Percentiles rank a stretch among this genome's conserved stretches.
Conservation (phyloP, 2,329 filamentous ascomycete genomes). For the Xylariales sp. region DNA sequence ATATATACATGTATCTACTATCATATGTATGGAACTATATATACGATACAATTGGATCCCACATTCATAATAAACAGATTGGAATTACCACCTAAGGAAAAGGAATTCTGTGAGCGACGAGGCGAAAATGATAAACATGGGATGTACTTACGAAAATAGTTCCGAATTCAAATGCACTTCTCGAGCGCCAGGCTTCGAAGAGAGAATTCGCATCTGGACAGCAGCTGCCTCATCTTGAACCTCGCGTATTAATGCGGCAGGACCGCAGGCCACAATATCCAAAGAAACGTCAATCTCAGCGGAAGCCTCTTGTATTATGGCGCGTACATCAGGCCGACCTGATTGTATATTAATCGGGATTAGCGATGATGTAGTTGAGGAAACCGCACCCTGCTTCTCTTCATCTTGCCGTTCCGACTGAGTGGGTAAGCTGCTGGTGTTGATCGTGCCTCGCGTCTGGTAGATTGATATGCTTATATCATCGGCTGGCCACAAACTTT, state of each 20-base stretch:
- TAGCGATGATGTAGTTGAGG: conserved; percentile 4
- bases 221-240: conserved; percentile 20
- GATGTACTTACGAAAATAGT: conserved; percentile 18
- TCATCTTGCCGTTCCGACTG: too few species aligned
- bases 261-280: conserved; percentile 21
- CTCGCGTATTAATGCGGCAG: conserved; percentile 15
- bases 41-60: too few species aligned
- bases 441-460: conserved; percentile 12
- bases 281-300: conserved; percentile 13
- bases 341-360: conserved; percentile 9
- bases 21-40: too few species aligned
- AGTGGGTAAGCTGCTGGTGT: not conserved
- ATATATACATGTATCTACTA: too few species aligned
- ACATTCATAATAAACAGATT: too few species aligned
- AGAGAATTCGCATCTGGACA: conserved; percentile 19
- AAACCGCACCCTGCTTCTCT: not conserved
- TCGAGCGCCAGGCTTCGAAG: conserved; percentile 13
- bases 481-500: conserved; percentile 10
- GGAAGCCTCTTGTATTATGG: conserved; percentile 14
- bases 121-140: not conserved
- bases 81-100: not conserved
- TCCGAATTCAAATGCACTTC: conserved; percentile 24
- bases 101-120: not conserved
- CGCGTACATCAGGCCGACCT: conserved; percentile 17
- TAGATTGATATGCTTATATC: conserved; percentile 16